These are phyloP conservation scores for Dacryopinax spathularia DNA, from an alignment of 768 basidiomycete genomes.

Conservation along the genomic window DNA sequence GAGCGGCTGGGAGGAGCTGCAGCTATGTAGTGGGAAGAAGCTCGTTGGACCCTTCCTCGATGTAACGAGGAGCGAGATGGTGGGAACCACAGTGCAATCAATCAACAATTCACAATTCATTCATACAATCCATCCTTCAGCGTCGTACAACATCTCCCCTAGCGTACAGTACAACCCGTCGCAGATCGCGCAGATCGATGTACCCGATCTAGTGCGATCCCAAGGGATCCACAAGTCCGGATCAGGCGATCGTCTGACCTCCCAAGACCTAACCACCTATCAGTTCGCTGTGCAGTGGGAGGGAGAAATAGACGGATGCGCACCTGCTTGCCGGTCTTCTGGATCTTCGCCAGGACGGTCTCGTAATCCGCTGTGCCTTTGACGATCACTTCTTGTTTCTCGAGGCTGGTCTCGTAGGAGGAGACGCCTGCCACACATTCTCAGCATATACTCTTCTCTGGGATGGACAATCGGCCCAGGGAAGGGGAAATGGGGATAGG, in stretches of 20 bases:
- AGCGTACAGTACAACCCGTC: no score
- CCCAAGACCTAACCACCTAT: no score
- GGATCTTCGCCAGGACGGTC: conserved; percentile 52
- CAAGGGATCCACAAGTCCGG: no score
- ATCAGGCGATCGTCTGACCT: no score
- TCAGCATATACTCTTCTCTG: not conserved
- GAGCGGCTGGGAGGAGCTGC: no score
- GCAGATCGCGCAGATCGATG: no score
- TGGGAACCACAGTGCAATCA: no score
- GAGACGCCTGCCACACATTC: conserved; percentile 43
- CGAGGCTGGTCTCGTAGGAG: conserved; percentile 47
- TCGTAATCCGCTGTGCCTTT: conserved; percentile 48
- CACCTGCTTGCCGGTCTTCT: conserved; percentile 88
- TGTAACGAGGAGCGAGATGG: not conserved
- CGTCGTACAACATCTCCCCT: no score
- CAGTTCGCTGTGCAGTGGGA: no score
- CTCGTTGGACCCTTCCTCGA: not conserved
- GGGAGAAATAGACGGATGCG: conserved; percentile 8
- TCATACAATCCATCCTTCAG: no score
- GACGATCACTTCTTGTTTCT: conserved; percentile 59
- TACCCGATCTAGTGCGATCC: no score
- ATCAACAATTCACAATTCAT: no score
- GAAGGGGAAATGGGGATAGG: not conserved
- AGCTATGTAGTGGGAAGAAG: not conserved
- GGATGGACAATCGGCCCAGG: not conserved